Conservation (phyloP, 2,329 filamentous ascomycete genomes). For the Cercospora nicotianae region DNA sequence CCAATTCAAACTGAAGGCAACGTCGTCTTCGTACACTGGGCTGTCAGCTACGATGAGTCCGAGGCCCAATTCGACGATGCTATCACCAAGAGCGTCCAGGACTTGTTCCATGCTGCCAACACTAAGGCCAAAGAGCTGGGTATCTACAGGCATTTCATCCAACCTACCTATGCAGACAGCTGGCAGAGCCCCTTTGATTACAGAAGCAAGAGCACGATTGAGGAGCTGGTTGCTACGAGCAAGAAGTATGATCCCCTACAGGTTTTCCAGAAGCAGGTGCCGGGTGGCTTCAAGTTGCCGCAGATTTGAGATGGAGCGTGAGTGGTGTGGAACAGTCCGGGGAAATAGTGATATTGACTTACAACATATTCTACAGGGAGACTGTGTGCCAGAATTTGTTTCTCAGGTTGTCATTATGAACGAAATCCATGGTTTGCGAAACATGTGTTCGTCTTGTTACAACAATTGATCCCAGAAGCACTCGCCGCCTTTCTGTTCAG, state of each 20-base stretch:
- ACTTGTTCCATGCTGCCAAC: conserved; percentile 16
- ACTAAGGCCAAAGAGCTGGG: conserved; percentile 20
- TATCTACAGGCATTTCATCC: conserved; percentile 29
- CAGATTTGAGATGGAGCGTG: neutral
- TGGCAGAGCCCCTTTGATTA: conserved; percentile 41
- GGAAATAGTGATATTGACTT: too few relatives aligned
- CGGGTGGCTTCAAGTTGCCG: conserved; percentile 40
- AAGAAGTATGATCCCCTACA: conserved; percentile 40
- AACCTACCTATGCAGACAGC: conserved; percentile 41
- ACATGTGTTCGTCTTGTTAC: neutral
- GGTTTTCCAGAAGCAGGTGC: conserved; percentile 40
- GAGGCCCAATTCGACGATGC: conserved; percentile 14
- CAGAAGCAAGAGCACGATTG: conserved; percentile 37
- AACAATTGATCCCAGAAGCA: neutral
- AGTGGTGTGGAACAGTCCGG: neutral
- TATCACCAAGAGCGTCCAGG: conserved; percentile 19
- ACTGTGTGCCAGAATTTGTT: neutral
- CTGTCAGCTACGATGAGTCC: conserved; percentile 20
- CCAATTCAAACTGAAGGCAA: conserved; percentile 26
- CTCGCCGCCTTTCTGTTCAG: neutral
- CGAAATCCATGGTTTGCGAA: neutral
- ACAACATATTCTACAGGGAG: neutral
- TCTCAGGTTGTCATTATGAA: neutral
- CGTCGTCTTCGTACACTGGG: conserved; percentile 25
- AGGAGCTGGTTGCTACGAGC: conserved; percentile 35